These are phyloP conservation scores for Batkoa obscura DNA, from an alignment of 371 early-diverging fungal species.

Conservation along the genomic window DNA sequence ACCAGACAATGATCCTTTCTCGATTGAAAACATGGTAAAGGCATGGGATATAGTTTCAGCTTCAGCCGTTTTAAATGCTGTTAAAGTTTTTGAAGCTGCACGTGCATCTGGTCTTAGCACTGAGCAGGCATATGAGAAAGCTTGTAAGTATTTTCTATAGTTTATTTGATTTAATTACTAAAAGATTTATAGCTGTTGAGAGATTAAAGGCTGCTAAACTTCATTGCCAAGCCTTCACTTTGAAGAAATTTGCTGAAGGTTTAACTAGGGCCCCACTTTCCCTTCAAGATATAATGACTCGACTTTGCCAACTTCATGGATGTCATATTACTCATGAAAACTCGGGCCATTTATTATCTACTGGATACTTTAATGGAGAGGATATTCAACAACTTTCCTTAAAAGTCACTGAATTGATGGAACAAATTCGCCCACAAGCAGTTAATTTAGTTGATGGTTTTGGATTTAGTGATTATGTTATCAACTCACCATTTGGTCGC, in stretches of 20 bases:
- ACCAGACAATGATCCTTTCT: constrained; percentile 21
- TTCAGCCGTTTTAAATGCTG: constrained; percentile 36
- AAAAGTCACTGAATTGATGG: constrained; percentile 24
- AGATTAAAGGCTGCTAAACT: neutral
- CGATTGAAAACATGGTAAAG: constrained; percentile 28
- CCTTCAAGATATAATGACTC: constrained; percentile 20
- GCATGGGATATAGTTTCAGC: constrained; percentile 35
- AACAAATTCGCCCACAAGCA: constrained; percentile 42
- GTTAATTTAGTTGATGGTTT: constrained; percentile 57
- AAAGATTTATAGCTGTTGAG: neutral
- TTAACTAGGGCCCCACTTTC: constrained; percentile 5
- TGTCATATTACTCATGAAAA: constrained; percentile 41
- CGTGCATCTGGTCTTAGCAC: constrained; percentile 16
- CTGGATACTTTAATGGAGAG: constrained; percentile 22
- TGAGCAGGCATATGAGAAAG: constrained; percentile 9
- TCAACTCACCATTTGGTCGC: constrained; percentile 59
- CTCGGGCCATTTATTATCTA: constrained; percentile 35
- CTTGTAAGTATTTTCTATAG: neutral
- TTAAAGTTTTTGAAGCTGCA: constrained; percentile 29
- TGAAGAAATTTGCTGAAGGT: neutral
- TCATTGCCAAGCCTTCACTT: constrained; percentile 7
- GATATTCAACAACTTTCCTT: constrained; percentile 27
- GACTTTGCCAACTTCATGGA: constrained; percentile 31
- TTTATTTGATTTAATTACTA: too few species aligned
- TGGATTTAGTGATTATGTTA: constrained; percentile 47